phyloP scores from a whole-genome alignment of 83 land plant species.

The Isoetes engelmannii region DNA sequence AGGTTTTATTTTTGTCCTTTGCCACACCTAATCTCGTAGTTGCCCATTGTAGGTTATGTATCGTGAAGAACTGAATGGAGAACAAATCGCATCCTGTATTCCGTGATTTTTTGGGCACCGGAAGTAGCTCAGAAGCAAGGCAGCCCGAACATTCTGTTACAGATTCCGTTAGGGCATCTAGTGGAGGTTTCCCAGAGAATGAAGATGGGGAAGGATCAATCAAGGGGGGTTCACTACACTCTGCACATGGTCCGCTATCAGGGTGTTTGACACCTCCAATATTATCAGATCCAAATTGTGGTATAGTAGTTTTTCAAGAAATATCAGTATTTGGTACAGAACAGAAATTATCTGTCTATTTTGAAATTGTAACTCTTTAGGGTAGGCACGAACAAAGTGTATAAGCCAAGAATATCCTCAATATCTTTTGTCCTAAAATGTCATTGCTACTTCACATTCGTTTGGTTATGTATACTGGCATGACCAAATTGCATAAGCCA shows the following conservation, averaged over 20 bases:
- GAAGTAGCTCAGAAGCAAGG: background rate
- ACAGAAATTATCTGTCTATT: too few relatives aligned
- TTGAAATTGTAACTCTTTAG: too few relatives aligned
- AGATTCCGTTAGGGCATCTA: conserved; percentile 9
- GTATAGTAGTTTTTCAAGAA: background rate
- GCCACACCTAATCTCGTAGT: too few relatives aligned
- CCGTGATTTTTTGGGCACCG: conserved; percentile 1
- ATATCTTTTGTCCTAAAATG: background rate
- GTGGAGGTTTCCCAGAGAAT: conserved; percentile 3
- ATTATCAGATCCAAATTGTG: conserved; percentile 1
- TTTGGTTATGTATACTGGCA: background rate
- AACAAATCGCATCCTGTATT: conserved; percentile 7
- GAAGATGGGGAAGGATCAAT: conserved; percentile 9
- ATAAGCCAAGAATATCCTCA: background rate
- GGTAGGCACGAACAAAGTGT: background rate
- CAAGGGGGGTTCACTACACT: background rate
- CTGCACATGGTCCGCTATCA: background rate
- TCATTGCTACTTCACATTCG: background rate
- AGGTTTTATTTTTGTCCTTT: too few relatives aligned
- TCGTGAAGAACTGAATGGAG: background rate
- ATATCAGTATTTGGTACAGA: too few relatives aligned
- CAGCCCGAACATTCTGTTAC: conserved; percentile 4
- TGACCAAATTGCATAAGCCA: background rate
- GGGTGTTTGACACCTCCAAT: background rate
- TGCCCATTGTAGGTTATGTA: too few relatives aligned